Evolutionary conservation across 2,329 filamentous ascomycete species (phyloP).

Genomic region (Pseudocercospora fuligena): DNA sequence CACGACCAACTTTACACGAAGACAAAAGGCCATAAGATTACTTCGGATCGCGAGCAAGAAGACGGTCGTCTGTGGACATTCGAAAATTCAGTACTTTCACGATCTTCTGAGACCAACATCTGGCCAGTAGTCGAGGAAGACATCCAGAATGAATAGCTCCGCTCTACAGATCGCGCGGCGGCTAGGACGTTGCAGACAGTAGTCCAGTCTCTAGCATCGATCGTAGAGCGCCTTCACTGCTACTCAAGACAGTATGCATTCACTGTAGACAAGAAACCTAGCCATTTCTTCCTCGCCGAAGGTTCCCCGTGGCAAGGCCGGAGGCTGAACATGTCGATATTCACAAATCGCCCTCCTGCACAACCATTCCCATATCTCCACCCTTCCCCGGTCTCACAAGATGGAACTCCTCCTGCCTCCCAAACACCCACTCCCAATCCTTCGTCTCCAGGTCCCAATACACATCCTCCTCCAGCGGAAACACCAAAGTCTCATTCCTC

Average conservation of each 20-base stretch:
- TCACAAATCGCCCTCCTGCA: slow-evolving; percentile 3
- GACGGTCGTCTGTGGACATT: too few species aligned
- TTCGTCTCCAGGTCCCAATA: slow-evolving; percentile 26
- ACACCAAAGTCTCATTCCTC: slow-evolving; percentile 25
- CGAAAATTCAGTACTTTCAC: too few species aligned
- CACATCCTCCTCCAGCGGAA: slow-evolving; percentile 31
- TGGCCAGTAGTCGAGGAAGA: background rate
- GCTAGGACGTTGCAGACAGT: background rate
- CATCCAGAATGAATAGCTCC: background rate
- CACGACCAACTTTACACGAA: too few species aligned
- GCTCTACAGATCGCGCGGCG: background rate
- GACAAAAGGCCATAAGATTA: too few species aligned
- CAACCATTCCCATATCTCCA: background rate
- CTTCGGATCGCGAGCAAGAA: too few species aligned
- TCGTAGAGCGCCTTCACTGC: too few species aligned
- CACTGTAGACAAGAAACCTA: too few species aligned
- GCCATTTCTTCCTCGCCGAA: too few species aligned
- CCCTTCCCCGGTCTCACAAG: slow-evolving; percentile 17
- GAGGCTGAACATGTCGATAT: background rate
- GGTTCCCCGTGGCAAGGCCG: too few species aligned
- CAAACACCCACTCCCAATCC: slow-evolving; percentile 30
- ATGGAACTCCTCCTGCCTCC: slow-evolving; percentile 30
- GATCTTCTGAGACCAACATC: too few species aligned
- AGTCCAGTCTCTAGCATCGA: background rate
- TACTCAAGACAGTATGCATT: too few species aligned